Evolutionary conservation across 2,329 filamentous ascomycete genomes (phyloP), one percentile per base, ranked within the genome.

Genomic region (Macrophomina pseudophaseolina): DNA sequence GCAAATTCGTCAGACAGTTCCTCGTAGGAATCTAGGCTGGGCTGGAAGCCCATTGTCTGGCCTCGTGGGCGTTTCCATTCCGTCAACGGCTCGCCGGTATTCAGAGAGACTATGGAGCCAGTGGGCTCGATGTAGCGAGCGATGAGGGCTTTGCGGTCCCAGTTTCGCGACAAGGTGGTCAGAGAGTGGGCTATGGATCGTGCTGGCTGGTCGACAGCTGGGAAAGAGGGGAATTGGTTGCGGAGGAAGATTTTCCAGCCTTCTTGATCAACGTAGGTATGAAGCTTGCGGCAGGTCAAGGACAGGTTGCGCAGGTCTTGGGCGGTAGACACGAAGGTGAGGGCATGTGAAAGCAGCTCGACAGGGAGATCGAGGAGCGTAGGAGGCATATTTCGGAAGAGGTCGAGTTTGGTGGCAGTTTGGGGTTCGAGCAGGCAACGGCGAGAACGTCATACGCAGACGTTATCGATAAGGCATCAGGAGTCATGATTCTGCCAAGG

Each of bases 41-140:
- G 87, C 30, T 83, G 83, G 70, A 87, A 90, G 3, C 87, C 87
- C 72, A 89, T 85, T 65, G 80, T 88, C 78, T 81, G 82, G 1
- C 81, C 80, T 68, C 72, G 80, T 64, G 75, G 79, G 69, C 72
- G 76, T 71, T 77, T 73, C 82, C 81, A 65, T 66, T 66, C n/a
- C 12, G 42, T 33, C 33, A 69, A 30, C 32, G 32, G 54, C 32
- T 66, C 23, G 40, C 66, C 51, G 35, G 58, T 65, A 32, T 67
- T 62, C 33, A 68, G 33, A 5, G 54, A 66, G 35, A 60, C 58
- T 33, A 66, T 72, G 72, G 75, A 72, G 9, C 72, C 71, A 3
- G 72, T 68, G 0, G 82, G 85, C 48, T 83, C 78, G 18, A 88
- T 75, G 70, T 85, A 84, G 64, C 84, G 80, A 44, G 84, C 85